Evolutionary conservation across 371 early-diverging fungal species (phyloP), one percentile per base, ranked within the genome.

Genomic region (Mucor ambiguus): DNA sequence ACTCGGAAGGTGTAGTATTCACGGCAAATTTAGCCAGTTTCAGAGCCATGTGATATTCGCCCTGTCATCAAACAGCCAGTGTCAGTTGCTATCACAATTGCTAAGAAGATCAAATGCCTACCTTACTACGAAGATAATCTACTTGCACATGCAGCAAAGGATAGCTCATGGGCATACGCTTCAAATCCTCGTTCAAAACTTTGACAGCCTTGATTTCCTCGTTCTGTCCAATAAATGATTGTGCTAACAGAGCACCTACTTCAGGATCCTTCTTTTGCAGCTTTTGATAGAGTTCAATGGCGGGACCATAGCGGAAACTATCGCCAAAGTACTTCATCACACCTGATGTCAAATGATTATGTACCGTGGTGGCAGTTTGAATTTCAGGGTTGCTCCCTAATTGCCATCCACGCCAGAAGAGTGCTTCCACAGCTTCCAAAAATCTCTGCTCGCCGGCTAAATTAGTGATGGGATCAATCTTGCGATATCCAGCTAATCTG

Each of bases 351-450:
- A 98, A 73, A 68, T 93, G 92, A 71, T 98, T 98, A 67, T 89
- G 88, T 46, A 92, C 89, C 20, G 86, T 82, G 11, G 96, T 95
- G 3, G 97, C 94, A 28, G 93, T 88, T 72, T 97, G 97, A 55
- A 95, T 91, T 67, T 95, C 95, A 11, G 96, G 90, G 35, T 90
- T 92, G 49, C 94, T 92, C n/a, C 98, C 98, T n/a, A 98, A 84
- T 71, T 92, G 92, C 95, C 95, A 96, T 32, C 95, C 92, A 72
- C 88, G 87, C 88, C 90, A 94, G 70, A 95, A 97, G 66, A 94
- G 78, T n/a, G 84, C 81, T 64, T 86, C 82, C 0, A 92, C 92
- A 0, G 93, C 91, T 64, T 96, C 96, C 58, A 96, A 81, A 65
- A 97, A 94, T 67, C 88, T 78, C 44, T 78, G 77, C 77, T 97